These are phyloP conservation scores for Picochlorum sp. DNA, from an alignment of 139 green algal species.

Conservation along the genomic window DNA sequence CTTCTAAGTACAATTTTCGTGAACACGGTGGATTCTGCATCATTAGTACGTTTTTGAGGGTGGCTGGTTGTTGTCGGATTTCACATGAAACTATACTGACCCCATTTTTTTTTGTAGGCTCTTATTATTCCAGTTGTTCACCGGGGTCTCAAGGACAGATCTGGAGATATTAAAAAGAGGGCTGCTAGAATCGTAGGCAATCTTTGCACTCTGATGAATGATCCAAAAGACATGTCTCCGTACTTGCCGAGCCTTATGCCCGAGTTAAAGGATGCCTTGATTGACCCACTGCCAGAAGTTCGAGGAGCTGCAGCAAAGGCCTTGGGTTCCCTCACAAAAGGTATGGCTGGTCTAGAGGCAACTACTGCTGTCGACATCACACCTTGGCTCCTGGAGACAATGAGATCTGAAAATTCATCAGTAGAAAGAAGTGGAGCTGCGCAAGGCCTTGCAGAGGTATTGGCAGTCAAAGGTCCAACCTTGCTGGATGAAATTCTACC, in stretches of 20 bases:
- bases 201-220: constrained; percentile 86
- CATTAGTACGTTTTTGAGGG: constrained; percentile 43
- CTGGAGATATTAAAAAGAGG: constrained; percentile 86
- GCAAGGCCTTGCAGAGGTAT: constrained; percentile 81
- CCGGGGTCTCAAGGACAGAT: constrained; percentile 77
- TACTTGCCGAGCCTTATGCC: constrained; percentile 87
- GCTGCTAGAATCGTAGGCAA: constrained; percentile 90
- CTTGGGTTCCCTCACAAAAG: constrained; percentile 70
- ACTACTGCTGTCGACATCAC: constrained; percentile 57
- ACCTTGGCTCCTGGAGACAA: constrained; percentile 77
- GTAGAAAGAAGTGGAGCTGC: constrained; percentile 59
- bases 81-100: background rate
- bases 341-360: constrained; percentile 60
- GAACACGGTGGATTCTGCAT: constrained; percentile 83
- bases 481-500: constrained; percentile 79
- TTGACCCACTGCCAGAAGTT: constrained; percentile 90
- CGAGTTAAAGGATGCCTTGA: constrained; percentile 73
- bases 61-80: background rate
- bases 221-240: constrained; percentile 88
- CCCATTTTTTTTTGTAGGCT: constrained; percentile 29
- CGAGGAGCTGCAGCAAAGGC: constrained; percentile 70
- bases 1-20: constrained; percentile 89
- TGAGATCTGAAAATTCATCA: constrained; percentile 51
- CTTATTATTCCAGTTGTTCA: constrained; percentile 92
- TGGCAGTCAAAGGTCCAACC: constrained; percentile 68